These are phyloP conservation scores for Dactylis glomerata DNA, from an alignment of 176 grass and related monocot species.

Conservation along the genomic window DNA sequence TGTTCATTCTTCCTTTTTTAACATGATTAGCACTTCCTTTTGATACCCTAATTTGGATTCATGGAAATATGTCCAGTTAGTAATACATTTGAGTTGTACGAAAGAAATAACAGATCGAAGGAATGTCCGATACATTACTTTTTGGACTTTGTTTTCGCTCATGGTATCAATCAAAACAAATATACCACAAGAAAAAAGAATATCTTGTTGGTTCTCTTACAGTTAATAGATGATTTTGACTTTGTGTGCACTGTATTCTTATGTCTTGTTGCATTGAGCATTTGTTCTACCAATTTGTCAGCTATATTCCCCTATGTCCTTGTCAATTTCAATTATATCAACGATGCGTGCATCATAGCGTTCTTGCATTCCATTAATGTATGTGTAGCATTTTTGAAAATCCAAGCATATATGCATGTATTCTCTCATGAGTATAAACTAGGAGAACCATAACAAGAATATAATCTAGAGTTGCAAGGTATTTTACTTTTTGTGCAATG, in stretches of 20 bases:
- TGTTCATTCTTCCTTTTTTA: not conserved
- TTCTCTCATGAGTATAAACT: not conserved
- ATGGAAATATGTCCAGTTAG: not conserved
- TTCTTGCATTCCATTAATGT: conserved; percentile 1
- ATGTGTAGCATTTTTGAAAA: conserved; percentile 39
- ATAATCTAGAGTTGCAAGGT: conserved; percentile 20
- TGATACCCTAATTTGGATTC: not conserved
- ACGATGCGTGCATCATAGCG: conserved; percentile 6
- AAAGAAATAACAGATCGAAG: not conserved
- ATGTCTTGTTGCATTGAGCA: conserved; percentile 29
- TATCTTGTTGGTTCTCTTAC: conserved; percentile 23
- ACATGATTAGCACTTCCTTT: not conserved
- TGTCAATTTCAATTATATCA: conserved; percentile 9
- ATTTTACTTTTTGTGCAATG: not conserved
- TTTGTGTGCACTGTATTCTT: conserved; percentile 12
- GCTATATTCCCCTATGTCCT: conserved; percentile 2
- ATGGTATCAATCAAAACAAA: conserved; percentile 21
- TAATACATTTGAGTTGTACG: conserved; percentile 11
- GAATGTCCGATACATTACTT: not conserved
- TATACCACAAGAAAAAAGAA: not conserved
- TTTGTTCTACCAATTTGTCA: conserved; percentile 30
- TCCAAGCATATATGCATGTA: conserved; percentile 19
- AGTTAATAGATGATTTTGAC: conserved; percentile 21
- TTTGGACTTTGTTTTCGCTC: conserved; percentile 3
- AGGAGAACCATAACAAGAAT: conserved; percentile 17